phyloP scores from a whole-genome alignment of 805 yeast genomes.

The Kuraishia capsulata region DNA sequence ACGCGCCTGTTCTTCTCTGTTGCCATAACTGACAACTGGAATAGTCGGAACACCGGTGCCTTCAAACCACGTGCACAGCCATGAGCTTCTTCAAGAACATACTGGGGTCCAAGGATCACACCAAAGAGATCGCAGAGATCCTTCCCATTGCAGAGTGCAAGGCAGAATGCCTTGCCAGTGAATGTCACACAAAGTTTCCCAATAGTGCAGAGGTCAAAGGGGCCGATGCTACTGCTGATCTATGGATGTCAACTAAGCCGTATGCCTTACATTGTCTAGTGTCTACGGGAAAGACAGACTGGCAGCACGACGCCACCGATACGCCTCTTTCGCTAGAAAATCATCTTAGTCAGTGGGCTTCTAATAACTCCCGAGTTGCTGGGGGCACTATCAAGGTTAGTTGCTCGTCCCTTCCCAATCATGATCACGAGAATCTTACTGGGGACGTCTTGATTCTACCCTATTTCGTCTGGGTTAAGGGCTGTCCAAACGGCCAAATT shows the following conservation, averaged over 20 bases:
- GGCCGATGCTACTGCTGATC: slow-evolving; percentile 18
- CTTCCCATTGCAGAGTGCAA: slow-evolving; percentile 41
- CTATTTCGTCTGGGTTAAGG: slow-evolving; percentile 59
- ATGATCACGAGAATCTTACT: slow-evolving; percentile 30
- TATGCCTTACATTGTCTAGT: slow-evolving; percentile 67
- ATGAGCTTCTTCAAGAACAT: slow-evolving; percentile 5
- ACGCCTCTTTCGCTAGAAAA: slow-evolving; percentile 21
- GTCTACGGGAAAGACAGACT: slow-evolving; percentile 78
- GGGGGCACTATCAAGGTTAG: slow-evolving; percentile 35
- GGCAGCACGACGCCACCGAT: slow-evolving; percentile 67
- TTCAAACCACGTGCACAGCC: no score
- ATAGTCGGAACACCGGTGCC: no score
- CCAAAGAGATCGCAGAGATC: slow-evolving; percentile 22
- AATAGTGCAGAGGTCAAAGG: slow-evolving; percentile 33
- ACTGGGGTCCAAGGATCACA: slow-evolving; percentile 1
- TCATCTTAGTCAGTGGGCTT: slow-evolving; percentile 15
- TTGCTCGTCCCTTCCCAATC: slow-evolving; percentile 40
- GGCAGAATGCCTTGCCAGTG: slow-evolving; percentile 37
- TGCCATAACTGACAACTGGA: no score
- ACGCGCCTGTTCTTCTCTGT: no score
- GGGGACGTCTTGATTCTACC: slow-evolving; percentile 67
- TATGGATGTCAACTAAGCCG: slow-evolving; percentile 68
- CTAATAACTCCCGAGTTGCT: slow-evolving; percentile 13
- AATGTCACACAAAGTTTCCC: slow-evolving; percentile 49
- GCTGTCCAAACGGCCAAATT: slow-evolving; percentile 35